Percentiles rank a stretch among this genome's conserved stretches.
Conservation (phyloP, 495 filamentous ascomycete genomes). For the Hyphodiscus hymeniophilus region DNA sequence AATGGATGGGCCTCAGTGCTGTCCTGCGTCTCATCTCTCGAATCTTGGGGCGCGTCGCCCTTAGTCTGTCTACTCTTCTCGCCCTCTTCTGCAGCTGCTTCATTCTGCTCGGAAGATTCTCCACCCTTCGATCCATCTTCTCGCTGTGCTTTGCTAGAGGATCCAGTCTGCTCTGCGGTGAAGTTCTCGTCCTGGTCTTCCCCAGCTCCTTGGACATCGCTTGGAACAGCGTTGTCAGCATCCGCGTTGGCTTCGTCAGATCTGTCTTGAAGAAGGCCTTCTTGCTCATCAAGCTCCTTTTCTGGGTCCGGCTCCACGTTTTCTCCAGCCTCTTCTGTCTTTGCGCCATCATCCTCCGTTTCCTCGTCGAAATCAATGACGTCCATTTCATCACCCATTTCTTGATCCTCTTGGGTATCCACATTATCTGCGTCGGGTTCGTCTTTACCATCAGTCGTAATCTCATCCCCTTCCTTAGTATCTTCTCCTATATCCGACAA, state of each 20-base stretch:
- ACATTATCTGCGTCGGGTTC: conserved; percentile 26
- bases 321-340: conserved; percentile 25
- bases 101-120: conserved; percentile 39
- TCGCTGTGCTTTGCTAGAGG: conserved; percentile 36
- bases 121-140: conserved; percentile 40
- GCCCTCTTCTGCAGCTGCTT: conserved; percentile 40
- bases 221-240: conserved; percentile 59
- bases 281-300: conserved; percentile 37
- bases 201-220: conserved; percentile 48
- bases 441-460: conserved; percentile 28
- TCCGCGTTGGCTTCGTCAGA: conserved; percentile 42
- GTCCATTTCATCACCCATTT: conserved; percentile 26
- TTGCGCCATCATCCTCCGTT: conserved; percentile 19
- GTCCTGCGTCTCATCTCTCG: conserved; percentile 36
- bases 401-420: conserved; percentile 29
- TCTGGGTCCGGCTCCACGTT: conserved; percentile 35
- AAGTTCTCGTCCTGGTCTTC: conserved; percentile 49
- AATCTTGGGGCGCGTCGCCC: conserved; percentile 45
- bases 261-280: conserved; percentile 28
- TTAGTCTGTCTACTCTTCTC: conserved; percentile 31
- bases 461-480: conserved; percentile 23
- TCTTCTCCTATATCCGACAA: conserved; percentile 32
- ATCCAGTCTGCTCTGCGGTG: conserved; percentile 32
- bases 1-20: conserved; percentile 54
- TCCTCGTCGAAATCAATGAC: conserved; percentile 23